Conservation (phyloP, 1,284 basidiomycete genomes). For the Termitomyces sp. region DNA sequence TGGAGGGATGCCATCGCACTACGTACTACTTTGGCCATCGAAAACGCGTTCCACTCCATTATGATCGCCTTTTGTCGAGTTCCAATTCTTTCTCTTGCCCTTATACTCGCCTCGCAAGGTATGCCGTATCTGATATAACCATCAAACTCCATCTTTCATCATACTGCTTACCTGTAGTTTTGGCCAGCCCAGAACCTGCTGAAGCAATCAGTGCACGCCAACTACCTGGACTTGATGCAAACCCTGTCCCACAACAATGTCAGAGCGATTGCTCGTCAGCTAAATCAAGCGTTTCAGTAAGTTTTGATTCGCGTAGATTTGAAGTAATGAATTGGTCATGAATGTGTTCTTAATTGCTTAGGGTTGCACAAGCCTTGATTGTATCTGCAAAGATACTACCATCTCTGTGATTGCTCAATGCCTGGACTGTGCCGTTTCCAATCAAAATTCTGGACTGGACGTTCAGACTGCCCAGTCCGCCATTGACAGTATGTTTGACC, state of each 20-base stretch:
- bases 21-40: too few relatives aligned
- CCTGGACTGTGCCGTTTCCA: slow-evolving; percentile 10
- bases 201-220: slow-evolving; percentile 5
- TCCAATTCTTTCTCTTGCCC: background rate
- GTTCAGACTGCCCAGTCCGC: slow-evolving; percentile 8
- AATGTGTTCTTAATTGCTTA: background rate
- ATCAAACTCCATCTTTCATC: background rate
- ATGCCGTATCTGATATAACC: background rate
- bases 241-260: slow-evolving; percentile 6
- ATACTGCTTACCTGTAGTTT: background rate
- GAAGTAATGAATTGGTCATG: background rate
- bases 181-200: slow-evolving; percentile 5
- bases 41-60: too few relatives aligned
- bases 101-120: background rate
- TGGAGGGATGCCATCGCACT: too few relatives aligned
- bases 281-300: slow-evolving; percentile 2
- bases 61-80: too few relatives aligned
- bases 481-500: slow-evolving; percentile 8
- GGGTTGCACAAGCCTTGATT: slow-evolving; percentile 7
- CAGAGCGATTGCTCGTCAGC: slow-evolving; percentile 2
- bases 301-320: background rate
- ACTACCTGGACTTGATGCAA: slow-evolving; percentile 1
- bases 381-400: slow-evolving; percentile 11
- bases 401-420: slow-evolving; percentile 6
- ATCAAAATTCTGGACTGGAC: slow-evolving; percentile 5